Percentiles rank a stretch among this genome's conserved stretches.
phyloP scores from a whole-genome alignment of 2,329 filamentous ascomycete genomes.

The Pseudopithomyces maydicus region DNA sequence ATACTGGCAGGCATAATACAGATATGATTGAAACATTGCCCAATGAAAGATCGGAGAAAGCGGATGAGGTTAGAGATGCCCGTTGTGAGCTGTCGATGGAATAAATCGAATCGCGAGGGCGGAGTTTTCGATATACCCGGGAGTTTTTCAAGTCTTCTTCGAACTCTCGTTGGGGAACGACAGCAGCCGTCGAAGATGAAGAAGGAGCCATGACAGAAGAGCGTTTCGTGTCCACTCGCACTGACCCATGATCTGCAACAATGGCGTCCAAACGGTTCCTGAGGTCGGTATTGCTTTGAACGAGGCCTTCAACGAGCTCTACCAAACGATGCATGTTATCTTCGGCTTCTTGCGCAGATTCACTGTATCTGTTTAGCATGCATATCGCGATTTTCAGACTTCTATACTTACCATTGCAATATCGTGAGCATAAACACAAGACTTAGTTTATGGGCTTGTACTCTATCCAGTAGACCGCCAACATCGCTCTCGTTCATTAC shows the following conservation, averaged over 20 bases:
- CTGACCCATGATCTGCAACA: neutral
- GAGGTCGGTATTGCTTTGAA: neutral
- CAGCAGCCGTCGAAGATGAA: neutral
- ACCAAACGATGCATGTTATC: neutral
- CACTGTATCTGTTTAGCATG: neutral
- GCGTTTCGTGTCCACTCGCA: neutral
- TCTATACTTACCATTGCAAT: neutral
- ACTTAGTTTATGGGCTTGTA: slow-evolving; percentile 3
- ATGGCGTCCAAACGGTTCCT: neutral
- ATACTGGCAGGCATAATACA: neutral
- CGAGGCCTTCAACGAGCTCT: neutral
- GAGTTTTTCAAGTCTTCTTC: slow-evolving; percentile 1
- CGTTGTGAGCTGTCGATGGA: neutral
- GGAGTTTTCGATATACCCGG: neutral
- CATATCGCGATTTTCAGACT: too few relatives aligned
- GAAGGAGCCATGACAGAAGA: neutral
- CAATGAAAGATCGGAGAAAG: neutral
- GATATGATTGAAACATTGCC: neutral
- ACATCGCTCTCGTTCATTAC: neutral
- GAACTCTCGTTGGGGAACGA: neutral
- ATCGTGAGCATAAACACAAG: slow-evolving; percentile 4
- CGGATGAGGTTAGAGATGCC: neutral
- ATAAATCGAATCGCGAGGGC: neutral
- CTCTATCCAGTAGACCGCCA: neutral
- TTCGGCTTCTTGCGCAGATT: neutral